Percentiles rank a stretch among this genome's conserved stretches.
phyloP scores from a whole-genome alignment of 495 filamentous ascomycete genomes.

The Tetracladium marchalianum region DNA sequence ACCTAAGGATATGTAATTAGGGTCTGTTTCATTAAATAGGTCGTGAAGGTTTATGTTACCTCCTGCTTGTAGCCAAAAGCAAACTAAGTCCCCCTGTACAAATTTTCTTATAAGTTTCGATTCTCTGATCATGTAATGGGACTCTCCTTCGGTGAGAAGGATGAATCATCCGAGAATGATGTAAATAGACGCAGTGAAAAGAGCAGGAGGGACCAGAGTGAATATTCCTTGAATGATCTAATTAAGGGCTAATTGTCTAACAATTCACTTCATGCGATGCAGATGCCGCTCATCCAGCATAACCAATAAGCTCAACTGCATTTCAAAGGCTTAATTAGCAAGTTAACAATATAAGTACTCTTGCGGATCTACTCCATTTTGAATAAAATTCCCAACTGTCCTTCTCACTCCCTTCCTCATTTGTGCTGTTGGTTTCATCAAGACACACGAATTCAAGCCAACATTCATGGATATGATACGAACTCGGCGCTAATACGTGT shows the following conservation, averaged over 20 bases:
- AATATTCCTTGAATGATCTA: constrained; percentile 40
- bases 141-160: constrained; percentile 29
- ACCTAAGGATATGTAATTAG: constrained; percentile 23
- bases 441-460: too few relatives aligned
- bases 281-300: constrained; percentile 29
- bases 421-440: too few relatives aligned
- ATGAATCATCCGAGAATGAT: constrained; percentile 43
- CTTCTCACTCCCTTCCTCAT: too few relatives aligned
- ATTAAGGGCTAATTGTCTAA: constrained; percentile 17
- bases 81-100: constrained; percentile 33
- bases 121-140: constrained; percentile 23
- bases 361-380: too few relatives aligned
- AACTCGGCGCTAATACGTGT: too few relatives aligned
- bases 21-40: constrained; percentile 21
- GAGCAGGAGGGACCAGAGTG: constrained; percentile 39
- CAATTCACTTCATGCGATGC: constrained; percentile 23
- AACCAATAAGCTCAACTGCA: constrained; percentile 33
- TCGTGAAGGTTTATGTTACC: constrained; percentile 3
- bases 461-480: too few relatives aligned
- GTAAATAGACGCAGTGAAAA: constrained; percentile 44
- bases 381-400: too few relatives aligned
- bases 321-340: too few relatives aligned
- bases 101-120: constrained; percentile 32
- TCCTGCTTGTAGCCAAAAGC: constrained; percentile 28
- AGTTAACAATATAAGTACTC: too few relatives aligned